A percentile compares a stretch with the other conserved stretches of the same genome.
phyloP scores from a whole-genome alignment of 495 filamentous ascomycete species.

The Oidiodendron maius region DNA sequence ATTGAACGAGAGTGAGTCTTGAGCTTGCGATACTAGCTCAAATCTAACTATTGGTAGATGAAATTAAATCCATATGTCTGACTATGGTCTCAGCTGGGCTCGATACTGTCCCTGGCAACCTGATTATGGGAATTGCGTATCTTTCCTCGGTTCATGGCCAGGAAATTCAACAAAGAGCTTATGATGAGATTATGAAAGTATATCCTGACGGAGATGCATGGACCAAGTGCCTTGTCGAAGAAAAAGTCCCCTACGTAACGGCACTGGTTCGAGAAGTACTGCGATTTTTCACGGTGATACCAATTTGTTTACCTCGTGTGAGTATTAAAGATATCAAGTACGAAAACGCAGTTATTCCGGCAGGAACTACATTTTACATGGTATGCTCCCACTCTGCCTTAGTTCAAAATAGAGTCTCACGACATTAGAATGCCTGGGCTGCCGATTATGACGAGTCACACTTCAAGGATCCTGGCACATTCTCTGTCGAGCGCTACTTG shows the following conservation, averaged over 20 bases:
- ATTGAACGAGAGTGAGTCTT: conserved; percentile 47
- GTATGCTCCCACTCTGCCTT: conserved; percentile 23
- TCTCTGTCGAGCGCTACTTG: conserved; percentile 63
- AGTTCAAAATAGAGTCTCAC: neutral
- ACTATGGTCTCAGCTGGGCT: conserved; percentile 71
- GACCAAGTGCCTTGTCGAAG: conserved; percentile 58
- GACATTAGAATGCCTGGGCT: conserved; percentile 51
- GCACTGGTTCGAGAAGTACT: conserved; percentile 65
- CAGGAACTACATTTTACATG: conserved; percentile 64
- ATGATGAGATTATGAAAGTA: conserved; percentile 55
- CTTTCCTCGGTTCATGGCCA: conserved; percentile 56
- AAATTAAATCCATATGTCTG: conserved; percentile 67
- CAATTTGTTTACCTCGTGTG: conserved; percentile 61
- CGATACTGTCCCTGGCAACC: conserved; percentile 63
- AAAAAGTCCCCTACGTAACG: conserved; percentile 65
- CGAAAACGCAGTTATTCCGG: conserved; percentile 52
- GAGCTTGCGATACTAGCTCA: neutral
- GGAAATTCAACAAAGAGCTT: conserved; percentile 56
- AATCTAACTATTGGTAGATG: conserved; percentile 35
- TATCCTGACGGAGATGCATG: conserved; percentile 63
- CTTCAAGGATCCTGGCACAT: conserved; percentile 53
- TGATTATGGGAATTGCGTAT: conserved; percentile 69
- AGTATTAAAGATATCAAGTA: conserved; percentile 60
- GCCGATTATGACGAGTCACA: conserved; percentile 63
- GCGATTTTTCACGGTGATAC: conserved; percentile 69